Conservation (phyloP, 371 early-diverging fungal species). For the Mortierella polycephala region DNA sequence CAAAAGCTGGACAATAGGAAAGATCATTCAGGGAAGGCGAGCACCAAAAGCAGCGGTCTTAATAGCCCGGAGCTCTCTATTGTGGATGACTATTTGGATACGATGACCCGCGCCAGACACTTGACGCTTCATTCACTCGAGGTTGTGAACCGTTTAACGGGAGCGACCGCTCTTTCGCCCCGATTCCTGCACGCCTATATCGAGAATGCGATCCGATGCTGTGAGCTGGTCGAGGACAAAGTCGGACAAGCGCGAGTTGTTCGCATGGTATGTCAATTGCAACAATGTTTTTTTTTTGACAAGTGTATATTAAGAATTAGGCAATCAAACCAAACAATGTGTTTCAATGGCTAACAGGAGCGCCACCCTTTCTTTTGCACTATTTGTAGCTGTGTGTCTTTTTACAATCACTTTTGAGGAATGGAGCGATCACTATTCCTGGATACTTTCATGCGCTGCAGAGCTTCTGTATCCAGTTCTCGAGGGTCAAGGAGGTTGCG, state of each 20-base stretch:
- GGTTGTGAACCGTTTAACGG: slow-evolving; percentile 69
- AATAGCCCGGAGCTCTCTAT: slow-evolving; percentile 35
- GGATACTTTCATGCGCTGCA: slow-evolving; percentile 75
- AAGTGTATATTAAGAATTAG: background rate
- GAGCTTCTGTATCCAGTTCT: slow-evolving; percentile 73
- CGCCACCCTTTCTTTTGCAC: background rate
- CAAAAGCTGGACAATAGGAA: slow-evolving; percentile 14
- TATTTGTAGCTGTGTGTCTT: slow-evolving; percentile 72
- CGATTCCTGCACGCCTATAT: slow-evolving; percentile 74
- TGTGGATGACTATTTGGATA: slow-evolving; percentile 45
- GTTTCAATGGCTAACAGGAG: background rate
- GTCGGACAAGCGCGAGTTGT: slow-evolving; percentile 71
- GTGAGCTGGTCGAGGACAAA: slow-evolving; percentile 67
- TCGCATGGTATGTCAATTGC: slow-evolving; percentile 63
- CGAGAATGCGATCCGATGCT: slow-evolving; percentile 72
- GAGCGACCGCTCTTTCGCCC: slow-evolving; percentile 56
- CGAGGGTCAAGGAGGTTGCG: slow-evolving; percentile 65
- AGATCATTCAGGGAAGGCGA: slow-evolving; percentile 7
- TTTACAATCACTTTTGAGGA: slow-evolving; percentile 71
- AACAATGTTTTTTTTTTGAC: background rate
- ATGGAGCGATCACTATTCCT: slow-evolving; percentile 62
- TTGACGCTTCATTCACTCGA: slow-evolving; percentile 64
- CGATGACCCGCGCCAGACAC: slow-evolving; percentile 40
- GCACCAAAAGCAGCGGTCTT: slow-evolving; percentile 13
- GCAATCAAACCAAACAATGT: background rate